phyloP scores from a whole-genome alignment of 2,329 filamentous ascomycete genomes.

The Saccharata proteae region DNA sequence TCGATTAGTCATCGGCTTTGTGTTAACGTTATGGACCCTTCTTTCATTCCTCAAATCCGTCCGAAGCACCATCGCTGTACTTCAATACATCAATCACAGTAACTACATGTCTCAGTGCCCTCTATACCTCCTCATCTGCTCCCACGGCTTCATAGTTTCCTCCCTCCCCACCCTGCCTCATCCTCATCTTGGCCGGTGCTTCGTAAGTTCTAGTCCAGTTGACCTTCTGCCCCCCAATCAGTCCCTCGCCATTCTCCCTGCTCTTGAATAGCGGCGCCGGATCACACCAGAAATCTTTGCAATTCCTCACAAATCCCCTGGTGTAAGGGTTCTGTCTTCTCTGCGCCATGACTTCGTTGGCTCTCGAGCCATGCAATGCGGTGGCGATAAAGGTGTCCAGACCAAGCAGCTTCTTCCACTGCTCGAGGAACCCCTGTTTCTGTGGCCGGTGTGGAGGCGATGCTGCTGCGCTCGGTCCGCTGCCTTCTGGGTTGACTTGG shows the following conservation, averaged over 20 bases:
- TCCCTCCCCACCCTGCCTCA: slow-evolving; percentile 23
- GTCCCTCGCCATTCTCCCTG: slow-evolving; percentile 59
- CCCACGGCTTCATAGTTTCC: neutral
- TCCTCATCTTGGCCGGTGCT: slow-evolving; percentile 57
- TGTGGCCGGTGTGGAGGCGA: slow-evolving; percentile 32
- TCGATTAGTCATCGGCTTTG: too few relatives aligned
- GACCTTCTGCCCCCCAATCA: slow-evolving; percentile 65
- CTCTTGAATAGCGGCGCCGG: slow-evolving; percentile 67
- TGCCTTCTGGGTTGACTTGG: slow-evolving; percentile 42
- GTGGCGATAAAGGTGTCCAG: slow-evolving; percentile 92
- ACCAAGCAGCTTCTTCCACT: slow-evolving; percentile 76
- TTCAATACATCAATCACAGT: too few relatives aligned
- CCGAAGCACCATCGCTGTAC: too few relatives aligned
- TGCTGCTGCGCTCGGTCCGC: slow-evolving; percentile 14
- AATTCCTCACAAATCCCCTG: slow-evolving; percentile 73
- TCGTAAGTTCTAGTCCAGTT: slow-evolving; percentile 91
- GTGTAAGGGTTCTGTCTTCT: slow-evolving; percentile 69
- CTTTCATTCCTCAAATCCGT: too few relatives aligned
- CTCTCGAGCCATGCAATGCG: slow-evolving; percentile 60
- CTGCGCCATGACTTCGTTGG: slow-evolving; percentile 36
- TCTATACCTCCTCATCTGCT: neutral
- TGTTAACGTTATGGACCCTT: too few relatives aligned
- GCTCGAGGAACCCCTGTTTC: slow-evolving; percentile 56
- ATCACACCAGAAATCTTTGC: slow-evolving; percentile 94
- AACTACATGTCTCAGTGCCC: too few relatives aligned